These are phyloP conservation scores for Aureobasidium melanogenum DNA, from an alignment of 2,329 filamentous ascomycete genomes.

Conservation along the genomic window DNA sequence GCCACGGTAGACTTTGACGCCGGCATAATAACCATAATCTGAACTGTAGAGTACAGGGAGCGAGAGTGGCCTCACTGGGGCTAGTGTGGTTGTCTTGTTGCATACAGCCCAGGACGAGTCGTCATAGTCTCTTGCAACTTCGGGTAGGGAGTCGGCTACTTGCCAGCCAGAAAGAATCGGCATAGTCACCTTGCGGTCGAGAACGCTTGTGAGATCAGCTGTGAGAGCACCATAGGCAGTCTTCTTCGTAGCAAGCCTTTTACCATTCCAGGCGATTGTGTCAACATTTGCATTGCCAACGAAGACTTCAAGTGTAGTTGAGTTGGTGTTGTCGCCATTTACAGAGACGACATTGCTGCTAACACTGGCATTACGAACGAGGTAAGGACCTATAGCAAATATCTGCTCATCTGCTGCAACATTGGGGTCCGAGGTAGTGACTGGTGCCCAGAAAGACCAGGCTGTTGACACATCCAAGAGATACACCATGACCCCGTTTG, in stretches of 20 bases:
- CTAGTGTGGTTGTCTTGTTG: conserved; percentile 27
- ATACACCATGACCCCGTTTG: conserved; percentile 42
- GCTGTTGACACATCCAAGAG: conserved; percentile 46
- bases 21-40: conserved; percentile 35
- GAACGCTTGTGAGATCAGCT: conserved; percentile 22
- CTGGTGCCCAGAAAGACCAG: conserved; percentile 49
- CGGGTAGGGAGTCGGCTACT: conserved; percentile 41
- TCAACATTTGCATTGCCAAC: conserved; percentile 26
- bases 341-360: conserved; percentile 28
- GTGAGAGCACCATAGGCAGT: conserved; percentile 30
- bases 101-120: conserved; percentile 37
- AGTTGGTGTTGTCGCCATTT: conserved; percentile 29
- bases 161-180: conserved; percentile 39
- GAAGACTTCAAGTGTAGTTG: conserved; percentile 31
- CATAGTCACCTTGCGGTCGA: conserved; percentile 24
- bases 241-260: conserved; percentile 21
- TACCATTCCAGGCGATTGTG: conserved; percentile 32
- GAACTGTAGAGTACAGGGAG: conserved; percentile 34
- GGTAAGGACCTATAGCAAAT: conserved; percentile 34
- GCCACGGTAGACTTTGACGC: conserved; percentile 33
- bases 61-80: conserved; percentile 28
- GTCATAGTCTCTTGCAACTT: conserved; percentile 37
- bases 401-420: conserved; percentile 38
- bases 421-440: conserved; percentile 38
- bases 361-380: conserved; percentile 27